A percentile compares a stretch with the other conserved stretches of the same genome.
phyloP scores from a whole-genome alignment of 2,329 filamentous ascomycete species.

The Botrytis sinoallii region DNA sequence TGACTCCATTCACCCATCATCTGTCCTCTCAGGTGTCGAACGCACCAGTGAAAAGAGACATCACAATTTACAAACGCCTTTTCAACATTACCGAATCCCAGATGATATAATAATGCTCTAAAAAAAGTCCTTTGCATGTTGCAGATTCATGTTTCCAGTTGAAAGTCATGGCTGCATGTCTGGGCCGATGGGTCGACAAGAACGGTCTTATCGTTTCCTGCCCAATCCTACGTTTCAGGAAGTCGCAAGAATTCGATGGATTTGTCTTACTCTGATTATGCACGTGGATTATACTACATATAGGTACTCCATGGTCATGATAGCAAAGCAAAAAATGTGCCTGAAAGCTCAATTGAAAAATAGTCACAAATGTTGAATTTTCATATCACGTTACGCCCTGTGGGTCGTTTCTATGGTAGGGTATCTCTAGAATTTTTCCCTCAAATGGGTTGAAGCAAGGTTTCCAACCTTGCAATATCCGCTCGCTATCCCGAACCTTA shows the following conservation, averaged over 20 bases:
- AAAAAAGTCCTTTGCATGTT: background rate
- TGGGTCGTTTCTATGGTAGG: constrained; percentile 18
- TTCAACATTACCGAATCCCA: too few relatives aligned
- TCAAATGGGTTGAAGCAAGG: constrained; percentile 4
- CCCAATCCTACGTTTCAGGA: background rate
- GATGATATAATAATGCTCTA: background rate
- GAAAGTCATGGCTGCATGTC: background rate
- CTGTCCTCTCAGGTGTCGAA: background rate
- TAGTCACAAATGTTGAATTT: constrained; percentile 13
- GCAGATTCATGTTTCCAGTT: background rate
- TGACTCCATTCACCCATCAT: background rate
- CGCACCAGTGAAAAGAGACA: background rate
- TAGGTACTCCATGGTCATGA: background rate
- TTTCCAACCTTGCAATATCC: constrained; percentile 25
- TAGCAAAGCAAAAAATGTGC: background rate
- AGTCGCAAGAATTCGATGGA: background rate
- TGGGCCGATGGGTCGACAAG: background rate
- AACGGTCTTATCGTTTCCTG: background rate
- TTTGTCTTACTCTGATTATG: background rate
- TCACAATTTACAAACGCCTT: background rate
- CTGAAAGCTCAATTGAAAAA: background rate
- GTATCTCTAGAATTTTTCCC: constrained; percentile 20
- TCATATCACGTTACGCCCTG: constrained; percentile 13
- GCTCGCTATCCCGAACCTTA: constrained; percentile 10
- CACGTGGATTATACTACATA: background rate